phyloP scores from a whole-genome alignment of 2,329 filamentous ascomycete genomes.

The Exophiala spinifera region DNA sequence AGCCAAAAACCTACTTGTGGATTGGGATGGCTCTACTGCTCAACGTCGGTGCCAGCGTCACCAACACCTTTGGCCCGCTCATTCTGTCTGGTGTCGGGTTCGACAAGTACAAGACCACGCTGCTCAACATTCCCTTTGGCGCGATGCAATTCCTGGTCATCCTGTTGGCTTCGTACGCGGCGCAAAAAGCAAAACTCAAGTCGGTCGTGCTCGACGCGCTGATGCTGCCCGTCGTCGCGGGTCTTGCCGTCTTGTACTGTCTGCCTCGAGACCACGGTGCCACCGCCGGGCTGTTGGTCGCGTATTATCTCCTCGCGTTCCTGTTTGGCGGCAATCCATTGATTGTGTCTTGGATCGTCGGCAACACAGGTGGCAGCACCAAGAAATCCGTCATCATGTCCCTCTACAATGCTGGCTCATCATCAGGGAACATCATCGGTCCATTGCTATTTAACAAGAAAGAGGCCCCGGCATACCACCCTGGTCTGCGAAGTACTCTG shows the following conservation, averaged over 20 bases:
- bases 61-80: constrained; percentile 63
- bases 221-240: constrained; percentile 59
- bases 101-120: constrained; percentile 55
- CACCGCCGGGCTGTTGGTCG: constrained; percentile 53
- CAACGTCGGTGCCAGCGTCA: constrained; percentile 63
- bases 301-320: constrained; percentile 65
- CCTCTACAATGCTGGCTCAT: constrained; percentile 60
- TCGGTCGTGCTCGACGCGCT: constrained; percentile 53
- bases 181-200: constrained; percentile 57
- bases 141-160: constrained; percentile 60
- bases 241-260: constrained; percentile 51
- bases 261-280: constrained; percentile 45
- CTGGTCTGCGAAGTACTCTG: constrained; percentile 56
- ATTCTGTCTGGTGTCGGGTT: constrained; percentile 61
- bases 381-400: constrained; percentile 65
- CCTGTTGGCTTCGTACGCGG: constrained; percentile 56
- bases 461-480: constrained; percentile 58
- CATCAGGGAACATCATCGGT: constrained; percentile 65
- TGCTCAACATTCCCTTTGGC: constrained; percentile 67
- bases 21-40: constrained; percentile 59
- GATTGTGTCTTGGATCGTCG: constrained; percentile 66
- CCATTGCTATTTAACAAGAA: constrained; percentile 59
- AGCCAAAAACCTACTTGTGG: constrained; percentile 57
- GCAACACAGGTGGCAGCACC: constrained; percentile 65
- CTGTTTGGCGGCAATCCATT: constrained; percentile 65